Conservation (phyloP, 306 rosid genomes). For the Prinsepia uniflora region DNA sequence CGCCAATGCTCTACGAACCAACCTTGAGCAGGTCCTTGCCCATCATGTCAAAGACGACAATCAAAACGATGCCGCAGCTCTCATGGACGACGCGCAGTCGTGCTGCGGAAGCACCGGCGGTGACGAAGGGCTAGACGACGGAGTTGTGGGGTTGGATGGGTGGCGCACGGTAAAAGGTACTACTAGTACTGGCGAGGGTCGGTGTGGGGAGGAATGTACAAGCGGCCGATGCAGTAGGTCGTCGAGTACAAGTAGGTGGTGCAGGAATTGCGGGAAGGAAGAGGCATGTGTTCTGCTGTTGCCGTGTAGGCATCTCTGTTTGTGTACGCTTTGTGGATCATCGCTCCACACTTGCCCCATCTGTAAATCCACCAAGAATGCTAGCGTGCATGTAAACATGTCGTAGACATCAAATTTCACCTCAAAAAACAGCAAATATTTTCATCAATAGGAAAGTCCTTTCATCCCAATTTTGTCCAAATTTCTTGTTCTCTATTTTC, state of each 20-base stretch:
- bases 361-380: conserved; percentile 77
- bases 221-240: neutral
- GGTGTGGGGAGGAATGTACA: neutral
- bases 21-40: conserved; percentile 59
- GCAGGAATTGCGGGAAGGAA: conserved; percentile 70
- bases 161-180: conserved; percentile 36
- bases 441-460: conserved; percentile 1
- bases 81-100: conserved; percentile 52
- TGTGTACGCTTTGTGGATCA: conserved; percentile 77
- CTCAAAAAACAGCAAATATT: neutral
- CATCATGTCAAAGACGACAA: conserved; percentile 31
- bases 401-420: conserved; percentile 20
- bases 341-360: conserved; percentile 70
- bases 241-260: conserved; percentile 30
- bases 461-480: neutral
- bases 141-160: conserved; percentile 14
- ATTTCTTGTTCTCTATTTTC: conserved; percentile 8
- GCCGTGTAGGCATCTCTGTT: conserved; percentile 90
- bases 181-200: neutral
- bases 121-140: neutral
- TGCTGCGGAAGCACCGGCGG: conserved; percentile 60
- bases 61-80: neutral
- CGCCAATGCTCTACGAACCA: conserved; percentile 56
- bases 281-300: conserved; percentile 81
- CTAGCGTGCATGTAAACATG: conserved; percentile 75